Conservation (phyloP, 192 early-diverging fungal genomes). For the Kappamyces sp. region DNA sequence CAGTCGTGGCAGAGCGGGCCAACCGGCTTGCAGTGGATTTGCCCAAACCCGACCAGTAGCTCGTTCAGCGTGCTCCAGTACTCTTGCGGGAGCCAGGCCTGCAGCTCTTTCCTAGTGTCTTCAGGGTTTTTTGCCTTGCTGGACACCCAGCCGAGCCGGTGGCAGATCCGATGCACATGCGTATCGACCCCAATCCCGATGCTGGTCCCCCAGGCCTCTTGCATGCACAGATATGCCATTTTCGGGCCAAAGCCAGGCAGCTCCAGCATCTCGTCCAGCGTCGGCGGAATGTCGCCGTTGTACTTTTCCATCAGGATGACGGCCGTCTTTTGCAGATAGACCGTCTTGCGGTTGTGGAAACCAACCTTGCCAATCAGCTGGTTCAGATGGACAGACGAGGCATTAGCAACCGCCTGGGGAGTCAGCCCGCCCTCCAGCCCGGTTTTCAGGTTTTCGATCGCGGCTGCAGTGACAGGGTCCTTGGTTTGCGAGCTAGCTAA, state of each 20-base stretch:
- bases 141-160: constrained; percentile 82
- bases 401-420: constrained; percentile 55
- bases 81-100: constrained; percentile 77
- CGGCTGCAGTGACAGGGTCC: constrained; percentile 78
- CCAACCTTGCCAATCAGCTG: constrained; percentile 74
- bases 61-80: constrained; percentile 86
- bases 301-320: constrained; percentile 64
- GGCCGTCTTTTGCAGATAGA: constrained; percentile 75
- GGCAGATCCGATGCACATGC: constrained; percentile 87
- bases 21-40: constrained; percentile 68
- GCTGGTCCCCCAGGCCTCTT: constrained; percentile 76
- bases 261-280: constrained; percentile 66
- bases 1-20: constrained; percentile 73
- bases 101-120: constrained; percentile 63
- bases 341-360: constrained; percentile 83
- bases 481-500: constrained; percentile 66
- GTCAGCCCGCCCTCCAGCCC: constrained; percentile 65
- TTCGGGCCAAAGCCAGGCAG: constrained; percentile 93
- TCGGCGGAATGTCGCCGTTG: constrained; percentile 76
- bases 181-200: constrained; percentile 92
- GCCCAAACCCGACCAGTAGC: constrained; percentile 88
- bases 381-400: constrained; percentile 60
- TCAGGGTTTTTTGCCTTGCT: constrained; percentile 73
- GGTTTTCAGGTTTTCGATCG: constrained; percentile 61
- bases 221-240: constrained; percentile 84